Percentiles rank a stretch among this genome's conserved stretches.
These are phyloP conservation scores for Pseudocercospora crystallina DNA, from an alignment of 2,329 filamentous ascomycete species.

Conservation along the genomic window DNA sequence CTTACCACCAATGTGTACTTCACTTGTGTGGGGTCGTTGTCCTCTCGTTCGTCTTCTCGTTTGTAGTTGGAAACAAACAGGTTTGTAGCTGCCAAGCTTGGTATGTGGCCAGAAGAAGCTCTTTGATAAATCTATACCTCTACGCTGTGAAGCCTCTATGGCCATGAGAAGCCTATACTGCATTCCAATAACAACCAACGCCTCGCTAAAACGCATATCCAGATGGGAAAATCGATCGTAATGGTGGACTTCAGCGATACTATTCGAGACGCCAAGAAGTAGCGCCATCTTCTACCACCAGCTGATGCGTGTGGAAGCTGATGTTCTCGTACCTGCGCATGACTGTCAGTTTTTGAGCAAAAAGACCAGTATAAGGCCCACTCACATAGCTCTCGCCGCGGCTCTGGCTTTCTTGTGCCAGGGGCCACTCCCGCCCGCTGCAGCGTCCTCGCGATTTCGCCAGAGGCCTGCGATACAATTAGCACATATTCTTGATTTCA, in stretches of 20 bases:
- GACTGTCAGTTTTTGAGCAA: background rate
- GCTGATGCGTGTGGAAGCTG: conserved; percentile 39
- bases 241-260: background rate
- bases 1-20: too few species aligned
- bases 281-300: conserved; percentile 67
- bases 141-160: too few species aligned
- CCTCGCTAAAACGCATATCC: too few species aligned
- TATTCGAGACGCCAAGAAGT: conserved; percentile 53
- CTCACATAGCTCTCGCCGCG: conserved; percentile 46
- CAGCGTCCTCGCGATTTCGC: conserved; percentile 59
- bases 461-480: conserved; percentile 60
- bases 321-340: conserved; percentile 41
- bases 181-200: too few species aligned
- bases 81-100: too few species aligned
- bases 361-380: background rate
- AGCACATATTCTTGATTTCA: background rate
- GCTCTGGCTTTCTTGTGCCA: conserved; percentile 56
- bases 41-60: too few species aligned
- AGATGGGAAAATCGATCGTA: too few species aligned
- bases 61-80: too few species aligned
- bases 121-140: too few species aligned
- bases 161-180: too few species aligned
- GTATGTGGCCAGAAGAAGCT: too few species aligned
- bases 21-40: too few species aligned
- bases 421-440: conserved; percentile 59